Base-by-base conservation (phyloP, 352 stramenopile genomes). In the Pythium scleroteichum region DNA sequence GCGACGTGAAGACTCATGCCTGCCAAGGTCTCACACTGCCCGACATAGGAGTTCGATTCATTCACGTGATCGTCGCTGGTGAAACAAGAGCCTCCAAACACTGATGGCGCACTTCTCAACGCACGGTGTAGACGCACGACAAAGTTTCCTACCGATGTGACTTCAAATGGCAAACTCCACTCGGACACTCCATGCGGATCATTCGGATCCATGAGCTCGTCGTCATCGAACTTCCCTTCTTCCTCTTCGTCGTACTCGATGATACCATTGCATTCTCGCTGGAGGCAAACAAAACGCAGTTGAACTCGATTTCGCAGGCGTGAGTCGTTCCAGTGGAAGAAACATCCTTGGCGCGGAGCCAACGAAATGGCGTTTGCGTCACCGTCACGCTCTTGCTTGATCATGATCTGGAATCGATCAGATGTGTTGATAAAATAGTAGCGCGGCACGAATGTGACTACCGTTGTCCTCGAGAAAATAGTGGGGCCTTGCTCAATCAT, bases 391-490 rank as follows among this genome's bases (percentile, higher is more conserved):
- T 90, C 81, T 62, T 94, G 85, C 7, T 80, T 75, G 66, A 94
- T 72, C 24, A 75, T 70, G 29, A 94, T 82, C 32, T 80, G 68
- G 59, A 88, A 89, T 8, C 65, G 65, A 33, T 72, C 76, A 4
- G 83, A 93, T 16, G 70, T 78, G 60, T 94, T 94, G 38, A 92
- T 78, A 26, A 94, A 78, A 59, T 91, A 89, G 49, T 88, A 92
- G n/a, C 85, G 77, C 6, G 81, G 80, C 27, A 91, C 82, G 13
- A 94, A 79, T 0, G 85, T 92, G 19, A 94, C 80, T 7, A 94
- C 76, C 17, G 80, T 88, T 0, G 85, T 90, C 22, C 83, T 70
- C 1, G 79, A 88, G 54, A 94, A 94, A 26, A 84, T 84, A 16
- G 77, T 75, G 1, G 85, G 85, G 0, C 81, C 85, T 72, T 92